Percentiles rank a stretch among this genome's conserved stretches.
Conservation (phyloP, 257 asterid species). For the Jacaranda copaia region DNA sequence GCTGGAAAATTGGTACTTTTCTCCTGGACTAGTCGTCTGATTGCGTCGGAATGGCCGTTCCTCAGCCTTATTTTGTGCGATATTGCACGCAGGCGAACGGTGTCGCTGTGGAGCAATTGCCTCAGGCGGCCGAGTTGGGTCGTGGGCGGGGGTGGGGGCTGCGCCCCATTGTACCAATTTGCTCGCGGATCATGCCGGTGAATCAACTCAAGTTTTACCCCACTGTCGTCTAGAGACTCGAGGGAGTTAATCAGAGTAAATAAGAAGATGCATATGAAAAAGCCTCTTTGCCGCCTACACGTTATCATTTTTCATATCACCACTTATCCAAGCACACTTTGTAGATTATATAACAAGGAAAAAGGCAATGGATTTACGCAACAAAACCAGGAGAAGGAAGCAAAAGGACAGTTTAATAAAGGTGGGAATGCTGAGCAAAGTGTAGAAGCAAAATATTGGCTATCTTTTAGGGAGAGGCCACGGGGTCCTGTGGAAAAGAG, state of each 20-base stretch:
- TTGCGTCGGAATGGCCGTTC: not conserved
- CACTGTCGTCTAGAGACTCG: not conserved
- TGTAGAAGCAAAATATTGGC: conserved; percentile 42
- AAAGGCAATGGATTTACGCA: conserved; percentile 23
- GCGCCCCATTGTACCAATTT: not conserved
- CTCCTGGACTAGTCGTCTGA: conserved; percentile 37
- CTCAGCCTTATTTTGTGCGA: conserved; percentile 28
- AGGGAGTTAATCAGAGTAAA: conserved; percentile 11
- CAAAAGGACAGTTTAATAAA: conserved; percentile 24
- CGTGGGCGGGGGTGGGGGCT: not conserved
- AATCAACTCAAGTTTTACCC: conserved; percentile 40
- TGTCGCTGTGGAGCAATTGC: conserved; percentile 43
- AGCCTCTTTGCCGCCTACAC: not conserved
- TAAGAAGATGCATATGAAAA: conserved; percentile 19
- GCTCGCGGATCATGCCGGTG: conserved; percentile 39
- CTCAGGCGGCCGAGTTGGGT: conserved; percentile 33
- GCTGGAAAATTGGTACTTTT: conserved; percentile 2
- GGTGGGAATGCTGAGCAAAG: conserved; percentile 24
- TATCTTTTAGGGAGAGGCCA: not conserved
- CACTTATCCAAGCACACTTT: not conserved
- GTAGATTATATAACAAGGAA: not conserved
- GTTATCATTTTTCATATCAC: conserved; percentile 36
- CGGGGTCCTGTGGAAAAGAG: not conserved
- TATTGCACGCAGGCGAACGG: conserved; percentile 40
- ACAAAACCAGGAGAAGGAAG: not conserved